Evolutionary conservation across 192 early-diverging fungal genomes (phyloP), one percentile per base, ranked within the genome.

Genomic region (Coemansia sp.): DNA sequence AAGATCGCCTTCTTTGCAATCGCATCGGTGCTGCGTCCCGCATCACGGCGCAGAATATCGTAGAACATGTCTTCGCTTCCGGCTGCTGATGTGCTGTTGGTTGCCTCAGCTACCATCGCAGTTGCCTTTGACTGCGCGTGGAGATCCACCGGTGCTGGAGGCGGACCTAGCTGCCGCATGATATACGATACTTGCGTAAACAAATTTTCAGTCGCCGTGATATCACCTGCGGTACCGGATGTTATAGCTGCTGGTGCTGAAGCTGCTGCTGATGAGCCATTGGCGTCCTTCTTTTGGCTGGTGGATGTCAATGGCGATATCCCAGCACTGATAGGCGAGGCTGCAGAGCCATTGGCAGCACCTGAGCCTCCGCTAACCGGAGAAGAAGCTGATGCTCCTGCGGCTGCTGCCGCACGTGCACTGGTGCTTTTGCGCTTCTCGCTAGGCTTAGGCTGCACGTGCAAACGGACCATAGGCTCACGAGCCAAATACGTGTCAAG

Each of bases 101-200:
- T 46, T 4, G 57, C 36, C 54, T 76, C 73, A 4, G 66, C 69
- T 13, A 67, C 73, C 1, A 73, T 52, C 4, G 66, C 62, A 3
- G 51, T 54, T 12, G 65, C 63, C 81, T 73, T 69, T 26, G 76
- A 65, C 65, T 65, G 71, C 26, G 51, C 46, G 7, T 32, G 32
- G 8, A 32, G 41, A 60, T 83, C 77, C 6, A 47, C 61, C 4
- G 69, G 69, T 22, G 94, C 91, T 10, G 93, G 87, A 8, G 92
- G 90, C 46, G 92, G 90, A n/a, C 95, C 96, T 10, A 98, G 83
- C 65, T 93, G 92, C 16, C 92, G 89, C 57, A 98, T 73, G 26
- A 98, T 71, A 51, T 89, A 92, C 6, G 93, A 92, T 3, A 98
- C 85, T 52, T 90, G 91, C 48, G 90, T 89, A 73, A 93, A 93